Evolutionary conservation across 2,329 filamentous ascomycete genomes (phyloP).

Genomic region (Endothia cerciana): DNA sequence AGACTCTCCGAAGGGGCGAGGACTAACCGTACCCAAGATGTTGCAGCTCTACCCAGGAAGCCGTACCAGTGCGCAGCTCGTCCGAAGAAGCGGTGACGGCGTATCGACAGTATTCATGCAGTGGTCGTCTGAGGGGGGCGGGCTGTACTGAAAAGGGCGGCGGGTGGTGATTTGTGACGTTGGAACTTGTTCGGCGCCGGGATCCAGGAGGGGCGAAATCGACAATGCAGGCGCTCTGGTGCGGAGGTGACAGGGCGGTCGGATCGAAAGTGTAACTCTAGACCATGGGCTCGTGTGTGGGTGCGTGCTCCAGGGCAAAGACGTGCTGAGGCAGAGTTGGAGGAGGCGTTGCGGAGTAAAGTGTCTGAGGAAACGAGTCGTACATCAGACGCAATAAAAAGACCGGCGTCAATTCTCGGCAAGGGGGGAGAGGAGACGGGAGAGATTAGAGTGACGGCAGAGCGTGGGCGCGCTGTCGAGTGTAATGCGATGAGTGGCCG

Average conservation of each 20-base stretch:
- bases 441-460: constrained; percentile 22
- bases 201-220: constrained; percentile 8
- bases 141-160: neutral
- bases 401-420: constrained; percentile 7
- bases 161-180: neutral
- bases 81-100: neutral
- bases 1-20: constrained; percentile 8
- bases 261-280: constrained; percentile 22
- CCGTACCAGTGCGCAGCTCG: neutral
- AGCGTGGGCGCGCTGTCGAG: constrained; percentile 12
- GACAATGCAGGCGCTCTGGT: constrained; percentile 8
- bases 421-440: constrained; percentile 14
- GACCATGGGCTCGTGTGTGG: constrained; percentile 11
- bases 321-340: constrained; percentile 17
- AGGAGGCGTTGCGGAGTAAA: constrained; percentile 22
- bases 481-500: constrained; percentile 18
- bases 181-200: constrained; percentile 14
- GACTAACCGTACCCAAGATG: constrained; percentile 15
- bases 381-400: constrained; percentile 25
- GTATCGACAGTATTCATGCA: neutral
- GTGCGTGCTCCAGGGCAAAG: neutral
- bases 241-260: constrained; percentile 25
- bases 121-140: neutral
- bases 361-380: constrained; percentile 23
- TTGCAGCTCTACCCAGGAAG: constrained; percentile 11